Conservation (phyloP, 768 basidiomycete genomes). For the Agrocybe chaxingu region DNA sequence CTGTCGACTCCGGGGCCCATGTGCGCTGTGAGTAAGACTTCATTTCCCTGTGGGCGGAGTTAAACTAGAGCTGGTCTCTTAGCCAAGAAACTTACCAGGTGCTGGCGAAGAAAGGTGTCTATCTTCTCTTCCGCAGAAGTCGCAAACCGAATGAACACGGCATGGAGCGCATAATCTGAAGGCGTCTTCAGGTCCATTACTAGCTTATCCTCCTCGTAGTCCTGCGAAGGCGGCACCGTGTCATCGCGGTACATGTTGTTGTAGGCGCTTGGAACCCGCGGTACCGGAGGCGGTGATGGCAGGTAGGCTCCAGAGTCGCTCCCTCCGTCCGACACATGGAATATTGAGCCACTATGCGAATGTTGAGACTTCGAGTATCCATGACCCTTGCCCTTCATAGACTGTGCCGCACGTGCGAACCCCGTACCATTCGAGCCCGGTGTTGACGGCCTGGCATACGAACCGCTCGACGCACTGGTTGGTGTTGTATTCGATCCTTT, state of each 20-base stretch:
- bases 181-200: constrained; percentile 76
- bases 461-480: constrained; percentile 43
- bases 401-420: constrained; percentile 29
- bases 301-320: constrained; percentile 63
- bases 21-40: constrained; percentile 60
- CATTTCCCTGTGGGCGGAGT: constrained; percentile 50
- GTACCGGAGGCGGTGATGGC: constrained; percentile 74
- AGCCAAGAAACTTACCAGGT: constrained; percentile 47
- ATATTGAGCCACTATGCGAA: constrained; percentile 73
- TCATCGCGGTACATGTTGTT: constrained; percentile 47
- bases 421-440: constrained; percentile 39
- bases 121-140: constrained; percentile 78
- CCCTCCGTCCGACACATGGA: constrained; percentile 66
- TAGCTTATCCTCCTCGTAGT: constrained; percentile 67
- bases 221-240: constrained; percentile 39
- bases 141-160: constrained; percentile 85
- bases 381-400: constrained; percentile 54
- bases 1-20: constrained; percentile 74
- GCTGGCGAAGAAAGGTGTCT: constrained; percentile 65
- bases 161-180: constrained; percentile 84
- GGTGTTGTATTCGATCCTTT: constrained; percentile 29
- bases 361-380: constrained; percentile 68
- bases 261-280: constrained; percentile 67
- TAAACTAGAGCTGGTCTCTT: not conserved
- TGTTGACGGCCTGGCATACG: constrained; percentile 52